phyloP scores from a whole-genome alignment of 345 rosid genomes.

The Trapa bicornis region DNA sequence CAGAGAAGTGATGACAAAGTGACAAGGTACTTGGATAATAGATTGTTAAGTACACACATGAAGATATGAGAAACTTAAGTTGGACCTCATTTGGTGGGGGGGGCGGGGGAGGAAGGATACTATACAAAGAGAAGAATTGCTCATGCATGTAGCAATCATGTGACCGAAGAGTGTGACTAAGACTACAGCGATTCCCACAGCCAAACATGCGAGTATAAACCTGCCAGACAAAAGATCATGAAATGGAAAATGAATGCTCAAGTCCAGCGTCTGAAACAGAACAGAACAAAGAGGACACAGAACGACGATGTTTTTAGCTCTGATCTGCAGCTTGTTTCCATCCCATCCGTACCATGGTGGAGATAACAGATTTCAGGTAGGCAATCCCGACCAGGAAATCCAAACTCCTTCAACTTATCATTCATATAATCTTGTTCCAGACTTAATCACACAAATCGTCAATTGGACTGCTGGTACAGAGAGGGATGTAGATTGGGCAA shows the following conservation, averaged over 20 bases:
- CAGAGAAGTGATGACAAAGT: conserved; percentile 22
- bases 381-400: no score
- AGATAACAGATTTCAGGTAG: no score
- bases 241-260: not conserved
- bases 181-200: conserved; percentile 37
- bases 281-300: not conserved
- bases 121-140: conserved; percentile 21
- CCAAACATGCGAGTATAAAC: conserved; percentile 37
- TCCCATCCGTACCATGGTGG: no score
- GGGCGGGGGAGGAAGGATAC: conserved; percentile 27
- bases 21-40: conserved; percentile 24
- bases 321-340: no score
- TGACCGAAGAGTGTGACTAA: conserved; percentile 36
- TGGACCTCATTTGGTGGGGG: no score
- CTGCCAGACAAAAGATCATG: conserved; percentile 19
- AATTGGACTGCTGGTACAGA: no score
- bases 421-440: no score
- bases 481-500: no score
- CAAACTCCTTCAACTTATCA: no score
- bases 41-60: conserved; percentile 18
- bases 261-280: not conserved
- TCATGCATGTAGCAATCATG: conserved; percentile 18
- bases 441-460: no score
- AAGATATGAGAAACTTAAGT: no score
- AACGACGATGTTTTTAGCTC: no score